These are phyloP conservation scores for Paraphaeosphaeria minitans DNA, from an alignment of 2,329 filamentous ascomycete genomes.

Conservation along the genomic window DNA sequence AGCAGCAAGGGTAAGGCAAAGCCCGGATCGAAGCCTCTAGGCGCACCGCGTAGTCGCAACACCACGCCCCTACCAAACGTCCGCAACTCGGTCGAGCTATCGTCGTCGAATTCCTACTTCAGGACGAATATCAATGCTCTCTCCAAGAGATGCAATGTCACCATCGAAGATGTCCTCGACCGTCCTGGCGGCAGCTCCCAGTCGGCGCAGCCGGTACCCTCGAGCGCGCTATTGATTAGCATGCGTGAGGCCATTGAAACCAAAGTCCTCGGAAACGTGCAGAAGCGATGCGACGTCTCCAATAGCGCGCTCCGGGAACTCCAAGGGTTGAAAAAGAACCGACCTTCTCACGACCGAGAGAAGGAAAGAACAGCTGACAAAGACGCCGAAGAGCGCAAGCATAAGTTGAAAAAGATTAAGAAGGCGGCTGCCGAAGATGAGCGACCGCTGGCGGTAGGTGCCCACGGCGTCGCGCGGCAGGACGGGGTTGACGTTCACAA, in stretches of 20 bases:
- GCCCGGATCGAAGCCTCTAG: slow-evolving; percentile 35
- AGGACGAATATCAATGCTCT: slow-evolving; percentile 62
- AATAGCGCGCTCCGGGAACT: slow-evolving; percentile 76
- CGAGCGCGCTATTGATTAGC: slow-evolving; percentile 67
- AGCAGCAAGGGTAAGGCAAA: slow-evolving; percentile 61
- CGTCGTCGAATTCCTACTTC: slow-evolving; percentile 62
- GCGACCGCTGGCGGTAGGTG: slow-evolving; percentile 64
- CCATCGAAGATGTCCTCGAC: slow-evolving; percentile 73
- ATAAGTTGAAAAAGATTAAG: slow-evolving; percentile 65
- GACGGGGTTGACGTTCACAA: slow-evolving; percentile 66
- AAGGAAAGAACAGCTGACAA: slow-evolving; percentile 53
- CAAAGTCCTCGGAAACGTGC: slow-evolving; percentile 49
- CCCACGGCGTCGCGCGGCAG: slow-evolving; percentile 67
- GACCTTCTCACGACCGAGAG: slow-evolving; percentile 58
- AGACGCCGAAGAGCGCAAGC: slow-evolving; percentile 56
- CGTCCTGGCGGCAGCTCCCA: slow-evolving; percentile 60
- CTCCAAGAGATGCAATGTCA: slow-evolving; percentile 62
- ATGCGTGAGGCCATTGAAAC: slow-evolving; percentile 71
- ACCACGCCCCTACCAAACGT: slow-evolving; percentile 70
- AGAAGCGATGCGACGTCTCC: slow-evolving; percentile 65
- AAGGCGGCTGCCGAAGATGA: slow-evolving; percentile 74
- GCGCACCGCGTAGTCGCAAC: slow-evolving; percentile 67
- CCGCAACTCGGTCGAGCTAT: slow-evolving; percentile 52
- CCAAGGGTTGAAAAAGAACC: slow-evolving; percentile 67
- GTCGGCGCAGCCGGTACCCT: slow-evolving; percentile 54